These are phyloP conservation scores for Echinochloa phyllopogon DNA, from an alignment of 176 grass and related monocot genomes.

Conservation along the genomic window DNA sequence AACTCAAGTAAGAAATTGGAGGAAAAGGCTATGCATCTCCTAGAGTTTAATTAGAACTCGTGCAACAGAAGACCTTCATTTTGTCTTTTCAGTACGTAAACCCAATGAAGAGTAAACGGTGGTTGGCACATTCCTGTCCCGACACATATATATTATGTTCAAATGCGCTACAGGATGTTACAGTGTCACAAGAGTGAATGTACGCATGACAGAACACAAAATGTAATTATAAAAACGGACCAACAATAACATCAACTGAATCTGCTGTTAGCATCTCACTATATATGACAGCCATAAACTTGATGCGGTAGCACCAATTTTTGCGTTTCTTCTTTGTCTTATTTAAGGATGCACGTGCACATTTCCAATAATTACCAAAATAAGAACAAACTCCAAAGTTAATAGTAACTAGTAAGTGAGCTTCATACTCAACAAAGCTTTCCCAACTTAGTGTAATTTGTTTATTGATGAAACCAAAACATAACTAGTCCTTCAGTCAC, in stretches of 20 bases:
- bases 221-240: not conserved
- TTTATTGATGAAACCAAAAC: too few relatives aligned
- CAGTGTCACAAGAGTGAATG: not conserved
- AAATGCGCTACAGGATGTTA: not conserved
- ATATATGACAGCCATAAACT: not conserved
- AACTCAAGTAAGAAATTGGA: slow-evolving; percentile 30
- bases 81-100: slow-evolving; percentile 73
- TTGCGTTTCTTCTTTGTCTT: not conserved
- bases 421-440: not conserved
- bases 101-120: slow-evolving; percentile 64
- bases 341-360: too few relatives aligned
- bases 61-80: slow-evolving; percentile 69
- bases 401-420: not conserved
- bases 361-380: not conserved
- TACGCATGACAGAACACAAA: not conserved
- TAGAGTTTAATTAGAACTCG: slow-evolving; percentile 10
- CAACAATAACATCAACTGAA: slow-evolving; percentile 7
- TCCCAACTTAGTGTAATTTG: too few relatives aligned
- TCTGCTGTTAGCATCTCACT: not conserved
- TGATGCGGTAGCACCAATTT: not conserved
- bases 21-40: not conserved
- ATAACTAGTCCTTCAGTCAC: too few relatives aligned
- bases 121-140: slow-evolving; percentile 78
- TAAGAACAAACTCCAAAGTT: not conserved
- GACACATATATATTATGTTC: not conserved